phyloP scores from a whole-genome alignment of 148 eudicot species.

The Chenopodium berlandieri region DNA sequence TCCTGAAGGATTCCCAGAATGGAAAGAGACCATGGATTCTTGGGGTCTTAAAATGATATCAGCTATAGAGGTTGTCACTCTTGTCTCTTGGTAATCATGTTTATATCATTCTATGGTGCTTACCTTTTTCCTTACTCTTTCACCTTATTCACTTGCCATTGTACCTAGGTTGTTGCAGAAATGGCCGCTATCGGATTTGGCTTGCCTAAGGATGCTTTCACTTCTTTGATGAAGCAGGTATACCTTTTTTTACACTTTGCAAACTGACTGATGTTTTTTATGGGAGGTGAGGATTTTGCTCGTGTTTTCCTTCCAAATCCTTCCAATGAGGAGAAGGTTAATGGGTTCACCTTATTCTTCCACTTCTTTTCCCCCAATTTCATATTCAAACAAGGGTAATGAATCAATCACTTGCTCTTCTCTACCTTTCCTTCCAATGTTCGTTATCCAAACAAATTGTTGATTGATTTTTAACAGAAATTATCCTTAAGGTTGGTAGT shows the following conservation, averaged over 20 bases:
- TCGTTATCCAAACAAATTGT: too few relatives aligned
- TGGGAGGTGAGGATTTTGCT: too few relatives aligned
- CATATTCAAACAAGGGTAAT: too few relatives aligned
- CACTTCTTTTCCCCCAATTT: too few relatives aligned
- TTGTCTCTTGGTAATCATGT: background rate
- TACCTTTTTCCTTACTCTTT: background rate
- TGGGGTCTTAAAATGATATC: slow-evolving; percentile 94
- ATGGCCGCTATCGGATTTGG: slow-evolving; percentile 95
- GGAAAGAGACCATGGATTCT: slow-evolving; percentile 94
- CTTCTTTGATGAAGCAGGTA: slow-evolving; percentile 88
- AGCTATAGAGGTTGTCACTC: slow-evolving; percentile 60
- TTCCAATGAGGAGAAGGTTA: too few relatives aligned
- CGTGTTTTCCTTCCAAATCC: too few relatives aligned
- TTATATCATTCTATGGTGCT: background rate
- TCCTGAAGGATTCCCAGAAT: slow-evolving; percentile 84
- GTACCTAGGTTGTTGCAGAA: slow-evolving; percentile 76
- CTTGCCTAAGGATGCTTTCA: slow-evolving; percentile 82
- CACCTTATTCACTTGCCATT: background rate
- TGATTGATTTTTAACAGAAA: background rate
- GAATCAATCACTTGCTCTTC: background rate
- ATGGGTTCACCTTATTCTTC: too few relatives aligned
- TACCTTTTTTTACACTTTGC: background rate
- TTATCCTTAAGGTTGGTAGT: background rate
- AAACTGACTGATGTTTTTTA: too few relatives aligned
- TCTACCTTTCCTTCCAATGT: background rate